A percentile compares a stretch with the other conserved stretches of the same genome.
Conservation (phyloP, 202 grass and related monocot species). For the Elaeis oleifera region DNA sequence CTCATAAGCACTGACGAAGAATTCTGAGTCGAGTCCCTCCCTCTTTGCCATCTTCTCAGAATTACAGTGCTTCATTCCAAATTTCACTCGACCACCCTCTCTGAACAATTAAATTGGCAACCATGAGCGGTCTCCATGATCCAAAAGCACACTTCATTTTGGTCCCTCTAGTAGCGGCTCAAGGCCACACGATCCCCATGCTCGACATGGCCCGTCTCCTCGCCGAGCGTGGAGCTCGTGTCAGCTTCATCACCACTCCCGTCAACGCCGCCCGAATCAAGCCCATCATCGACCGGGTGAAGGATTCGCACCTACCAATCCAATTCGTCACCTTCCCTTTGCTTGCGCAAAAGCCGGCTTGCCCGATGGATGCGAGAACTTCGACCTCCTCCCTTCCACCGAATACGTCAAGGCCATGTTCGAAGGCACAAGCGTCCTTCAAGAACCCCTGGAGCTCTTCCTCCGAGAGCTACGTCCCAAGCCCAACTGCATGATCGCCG, state of each 20-base stretch:
- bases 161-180: constrained; percentile 40
- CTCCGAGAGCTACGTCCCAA: neutral
- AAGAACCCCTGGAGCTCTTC: constrained; percentile 32
- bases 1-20: too few species aligned
- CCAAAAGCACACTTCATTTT: constrained; percentile 37
- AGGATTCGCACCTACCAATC: constrained; percentile 18
- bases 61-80: too few species aligned
- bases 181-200: constrained; percentile 77
- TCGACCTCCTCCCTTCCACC: constrained; percentile 15
- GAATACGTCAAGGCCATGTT: constrained; percentile 13
- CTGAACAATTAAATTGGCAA: too few species aligned
- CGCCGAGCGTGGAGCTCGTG: constrained; percentile 31
- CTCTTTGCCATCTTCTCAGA: too few species aligned
- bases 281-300: constrained; percentile 27
- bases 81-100: too few species aligned
- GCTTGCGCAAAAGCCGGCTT: constrained; percentile 22
- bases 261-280: constrained; percentile 37
- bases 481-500: constrained; percentile 46
- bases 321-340: constrained; percentile 39
- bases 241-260: constrained; percentile 50
- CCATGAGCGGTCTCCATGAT: too few species aligned
- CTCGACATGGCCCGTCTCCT: constrained; percentile 52
- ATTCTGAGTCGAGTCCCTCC: too few species aligned
- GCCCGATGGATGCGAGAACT: constrained; percentile 21
- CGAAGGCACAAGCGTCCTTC: constrained; percentile 10